These are phyloP conservation scores for Fagopyrum esculentum DNA, from an alignment of 148 eudicot species.

Conservation along the genomic window DNA sequence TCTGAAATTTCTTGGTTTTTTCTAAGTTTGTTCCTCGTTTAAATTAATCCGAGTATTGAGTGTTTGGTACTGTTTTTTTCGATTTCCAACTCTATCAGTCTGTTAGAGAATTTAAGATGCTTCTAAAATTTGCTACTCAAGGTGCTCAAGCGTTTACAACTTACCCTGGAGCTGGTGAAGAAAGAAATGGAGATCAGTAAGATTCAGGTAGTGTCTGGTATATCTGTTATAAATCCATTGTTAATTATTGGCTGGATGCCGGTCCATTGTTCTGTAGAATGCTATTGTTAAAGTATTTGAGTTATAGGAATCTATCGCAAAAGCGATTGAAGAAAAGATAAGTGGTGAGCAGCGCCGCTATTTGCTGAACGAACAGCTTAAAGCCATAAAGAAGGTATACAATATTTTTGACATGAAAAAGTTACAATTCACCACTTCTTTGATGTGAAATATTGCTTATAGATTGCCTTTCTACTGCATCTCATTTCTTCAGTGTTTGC, in stretches of 20 bases:
- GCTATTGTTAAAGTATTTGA: not conserved
- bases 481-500: not conserved
- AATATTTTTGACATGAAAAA: not conserved
- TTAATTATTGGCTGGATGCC: not conserved
- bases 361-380: slow-evolving; percentile 91
- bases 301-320: slow-evolving; percentile 83
- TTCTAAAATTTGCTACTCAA: slow-evolving; percentile 23
- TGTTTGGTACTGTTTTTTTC: no score
- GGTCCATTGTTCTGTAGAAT: not conserved
- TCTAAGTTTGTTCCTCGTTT: no score
- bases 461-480: slow-evolving; percentile 6
- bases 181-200: slow-evolving; percentile 99
- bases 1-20: no score
- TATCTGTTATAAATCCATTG: not conserved
- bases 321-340: slow-evolving; percentile 98
- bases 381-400: slow-evolving; percentile 89
- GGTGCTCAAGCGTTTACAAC: slow-evolving; percentile 83
- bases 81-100: no score
- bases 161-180: slow-evolving; percentile 83
- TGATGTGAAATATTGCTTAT: not conserved
- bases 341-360: slow-evolving; percentile 96
- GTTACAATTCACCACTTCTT: not conserved
- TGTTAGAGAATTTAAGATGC: not conserved
- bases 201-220: slow-evolving; percentile 61
- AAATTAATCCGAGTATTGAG: no score